Conservation (phyloP, 345 rosid genomes). For the Psidium friedrichsthalianum region DNA sequence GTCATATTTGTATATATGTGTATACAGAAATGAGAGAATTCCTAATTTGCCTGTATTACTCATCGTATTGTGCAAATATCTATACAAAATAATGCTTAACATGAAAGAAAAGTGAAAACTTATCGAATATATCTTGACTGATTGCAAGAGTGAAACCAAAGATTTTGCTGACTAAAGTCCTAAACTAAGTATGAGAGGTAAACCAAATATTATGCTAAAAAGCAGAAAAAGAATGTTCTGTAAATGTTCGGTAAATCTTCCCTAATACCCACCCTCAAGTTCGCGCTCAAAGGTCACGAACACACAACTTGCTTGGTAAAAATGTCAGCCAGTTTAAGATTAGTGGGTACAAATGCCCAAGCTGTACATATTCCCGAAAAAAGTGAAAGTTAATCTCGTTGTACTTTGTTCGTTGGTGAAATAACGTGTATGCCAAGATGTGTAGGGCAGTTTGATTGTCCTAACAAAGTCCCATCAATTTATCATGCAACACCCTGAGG, state of each 20-base stretch:
- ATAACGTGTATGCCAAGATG: not conserved
- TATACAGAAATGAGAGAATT: not conserved
- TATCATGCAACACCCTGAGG: not conserved
- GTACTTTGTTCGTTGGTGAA: conserved; percentile 1
- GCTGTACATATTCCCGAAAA: not conserved
- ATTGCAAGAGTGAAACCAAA: not conserved
- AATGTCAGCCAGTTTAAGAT: not conserved
- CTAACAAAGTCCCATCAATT: not conserved
- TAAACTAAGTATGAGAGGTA: not conserved
- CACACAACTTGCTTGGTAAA: not conserved
- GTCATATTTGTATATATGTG: not conserved
- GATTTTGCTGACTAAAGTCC: not conserved
- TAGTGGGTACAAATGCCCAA: not conserved
- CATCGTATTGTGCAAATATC: not conserved
- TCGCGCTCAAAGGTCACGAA: not conserved
- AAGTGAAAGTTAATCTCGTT: not conserved
- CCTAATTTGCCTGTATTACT: not conserved
- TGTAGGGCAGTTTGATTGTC: not conserved
- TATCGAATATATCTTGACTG: not conserved
- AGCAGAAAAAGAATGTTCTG: not conserved
- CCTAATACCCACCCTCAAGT: not conserved
- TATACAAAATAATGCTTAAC: not conserved
- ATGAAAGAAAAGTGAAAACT: not conserved
- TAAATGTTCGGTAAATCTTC: not conserved
- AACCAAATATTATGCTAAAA: not conserved